Conservation (phyloP, 2,329 filamentous ascomycete genomes). For the Hypoxylon sp. region DNA sequence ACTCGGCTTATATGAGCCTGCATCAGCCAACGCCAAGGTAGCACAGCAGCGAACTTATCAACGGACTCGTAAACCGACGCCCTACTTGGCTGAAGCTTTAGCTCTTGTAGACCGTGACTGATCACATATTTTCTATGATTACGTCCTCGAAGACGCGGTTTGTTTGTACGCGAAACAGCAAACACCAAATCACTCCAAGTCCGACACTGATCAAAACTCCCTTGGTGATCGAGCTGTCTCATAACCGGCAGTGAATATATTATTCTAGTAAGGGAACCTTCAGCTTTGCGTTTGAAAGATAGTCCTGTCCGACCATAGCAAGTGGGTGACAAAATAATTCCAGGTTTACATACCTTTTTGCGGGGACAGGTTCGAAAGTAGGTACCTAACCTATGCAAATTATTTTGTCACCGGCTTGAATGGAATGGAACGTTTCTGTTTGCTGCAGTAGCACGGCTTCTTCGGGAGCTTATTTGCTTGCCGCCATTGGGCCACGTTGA, state of each 20-base stretch:
- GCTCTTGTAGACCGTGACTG: not conserved
- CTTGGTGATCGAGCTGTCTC: not conserved
- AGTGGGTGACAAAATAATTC: too few species aligned
- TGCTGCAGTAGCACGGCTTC: conserved; percentile 6
- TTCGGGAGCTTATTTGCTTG: conserved; percentile 6
- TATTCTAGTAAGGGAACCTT: conserved; percentile 4
- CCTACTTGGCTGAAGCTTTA: not conserved
- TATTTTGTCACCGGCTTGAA: too few species aligned
- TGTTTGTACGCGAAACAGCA: not conserved
- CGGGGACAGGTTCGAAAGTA: too few species aligned
- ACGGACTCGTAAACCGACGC: not conserved
- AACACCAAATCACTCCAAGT: not conserved
- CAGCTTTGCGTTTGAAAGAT: not conserved
- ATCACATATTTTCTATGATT: not conserved
- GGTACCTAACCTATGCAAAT: too few species aligned
- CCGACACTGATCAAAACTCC: not conserved
- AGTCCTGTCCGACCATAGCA: not conserved
- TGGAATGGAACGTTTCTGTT: conserved; percentile 20
- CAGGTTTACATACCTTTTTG: too few species aligned
- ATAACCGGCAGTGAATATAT: conserved; percentile 7
- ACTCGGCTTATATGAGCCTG: not conserved
- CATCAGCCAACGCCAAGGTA: not conserved
- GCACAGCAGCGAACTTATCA: conserved; percentile 1
- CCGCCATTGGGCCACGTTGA: not conserved
- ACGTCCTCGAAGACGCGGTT: not conserved